Base-by-base conservation (phyloP, 2,329 filamentous ascomycete species). In the Aspergillus terreus region DNA sequence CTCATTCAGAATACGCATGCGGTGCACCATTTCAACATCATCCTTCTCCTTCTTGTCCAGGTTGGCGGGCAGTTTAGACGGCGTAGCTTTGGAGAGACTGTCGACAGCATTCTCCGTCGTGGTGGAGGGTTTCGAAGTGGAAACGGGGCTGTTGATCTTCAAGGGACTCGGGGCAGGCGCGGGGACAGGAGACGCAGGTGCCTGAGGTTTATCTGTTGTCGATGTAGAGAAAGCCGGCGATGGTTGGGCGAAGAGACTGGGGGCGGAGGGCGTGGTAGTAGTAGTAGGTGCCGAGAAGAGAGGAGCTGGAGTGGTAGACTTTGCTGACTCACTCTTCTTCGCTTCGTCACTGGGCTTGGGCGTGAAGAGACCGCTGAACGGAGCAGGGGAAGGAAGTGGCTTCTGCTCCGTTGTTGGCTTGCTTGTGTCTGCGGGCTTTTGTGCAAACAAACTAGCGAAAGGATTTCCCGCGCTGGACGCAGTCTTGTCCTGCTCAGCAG, bases 1-100 rank as follows among this genome's bases (percentile, higher is more conserved):
- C 30, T 63, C 56, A 49, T 74, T 73, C 49, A 75, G 51, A 14
- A 59, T 56, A 27, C 65, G 66, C 14, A 73, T 46, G 30, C 66
- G 68, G 46, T 65, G 64, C 5, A 63, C 21, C 6, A 61, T 42
- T 38, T 64, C 60, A 10, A 57, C 45, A 27, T 63, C 54, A 21
- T 56, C 58, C 17, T 56, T 56, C 6, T 53, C 40, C 6, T 58
- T 51, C 45, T 61, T 53, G 23, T 44, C 59, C 30, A 63, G 35
- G 43, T 54, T 47, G 19, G 52, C 25, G 11, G 63, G 54, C 17
- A 65, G 44, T 21, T 52, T 53, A 3, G 52, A 49, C 2, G 61
- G 61, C 44, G 53, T 51, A 2, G 64, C 48, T 23, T 55, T 53
- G 17, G 57, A 57, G 21, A 42, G 46, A 32, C 33, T 43, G 12